phyloP scores from a whole-genome alignment of 176 grass and related monocot species.

The Calamus simplicifolius region DNA sequence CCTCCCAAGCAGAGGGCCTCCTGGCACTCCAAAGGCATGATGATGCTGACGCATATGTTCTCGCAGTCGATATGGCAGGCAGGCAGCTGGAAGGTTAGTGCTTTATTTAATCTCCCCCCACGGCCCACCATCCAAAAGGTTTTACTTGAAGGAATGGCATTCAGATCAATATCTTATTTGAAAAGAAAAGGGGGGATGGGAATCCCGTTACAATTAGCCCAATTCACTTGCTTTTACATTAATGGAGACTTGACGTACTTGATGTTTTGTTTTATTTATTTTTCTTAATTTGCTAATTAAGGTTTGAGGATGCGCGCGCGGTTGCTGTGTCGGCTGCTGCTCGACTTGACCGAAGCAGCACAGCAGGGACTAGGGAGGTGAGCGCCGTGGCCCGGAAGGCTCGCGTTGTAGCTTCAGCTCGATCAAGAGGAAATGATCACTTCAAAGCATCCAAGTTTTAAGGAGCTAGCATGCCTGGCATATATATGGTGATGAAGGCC shows the following conservation, averaged over 20 bases:
- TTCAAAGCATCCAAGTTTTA: conserved; percentile 20
- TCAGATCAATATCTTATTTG: too few species aligned
- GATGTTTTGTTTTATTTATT: too few species aligned
- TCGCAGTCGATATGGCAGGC: conserved; percentile 11
- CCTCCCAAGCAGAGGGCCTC: conserved; percentile 16
- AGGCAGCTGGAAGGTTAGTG: conserved; percentile 20
- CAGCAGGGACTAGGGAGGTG: too few species aligned
- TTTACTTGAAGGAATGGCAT: too few species aligned
- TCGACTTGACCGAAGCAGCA: conserved; percentile 17
- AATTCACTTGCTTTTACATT: too few species aligned
- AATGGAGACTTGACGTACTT: too few species aligned
- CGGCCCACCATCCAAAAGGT: too few species aligned
- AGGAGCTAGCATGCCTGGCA: conserved; percentile 10
- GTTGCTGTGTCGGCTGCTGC: conserved; percentile 3
- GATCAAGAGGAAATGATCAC: conserved; percentile 17
- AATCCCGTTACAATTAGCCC: too few species aligned
- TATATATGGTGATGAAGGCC: conserved; percentile 20
- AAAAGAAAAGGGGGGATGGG: too few species aligned
- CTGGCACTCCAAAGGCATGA: conserved; percentile 22
- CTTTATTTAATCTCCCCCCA: background rate
- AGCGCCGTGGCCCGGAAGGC: conserved; percentile 11
- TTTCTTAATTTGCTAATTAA: background rate
- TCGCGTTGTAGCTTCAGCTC: conserved; percentile 5
- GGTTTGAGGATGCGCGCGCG: conserved; percentile 30
- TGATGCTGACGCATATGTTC: conserved; percentile 21